These are phyloP conservation scores for Aspergillus tanneri DNA, from an alignment of 2,329 filamentous ascomycete species.

Conservation along the genomic window DNA sequence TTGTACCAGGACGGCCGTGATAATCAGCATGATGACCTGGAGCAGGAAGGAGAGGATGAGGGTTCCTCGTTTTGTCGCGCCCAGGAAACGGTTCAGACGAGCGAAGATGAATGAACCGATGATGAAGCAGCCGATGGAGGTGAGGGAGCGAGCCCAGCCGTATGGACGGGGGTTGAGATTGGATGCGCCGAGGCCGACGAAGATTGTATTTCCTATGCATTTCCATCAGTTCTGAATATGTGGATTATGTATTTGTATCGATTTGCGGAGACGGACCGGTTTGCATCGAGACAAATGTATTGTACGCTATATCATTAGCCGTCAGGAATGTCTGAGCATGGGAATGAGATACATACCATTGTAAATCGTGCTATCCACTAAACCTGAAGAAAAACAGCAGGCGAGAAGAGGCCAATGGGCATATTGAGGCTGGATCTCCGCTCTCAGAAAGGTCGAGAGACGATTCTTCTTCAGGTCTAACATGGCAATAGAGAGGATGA, in stretches of 20 bases:
- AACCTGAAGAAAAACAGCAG: constrained; percentile 30
- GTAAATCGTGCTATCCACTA: constrained; percentile 33
- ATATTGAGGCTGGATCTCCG: constrained; percentile 24
- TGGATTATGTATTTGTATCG: neutral
- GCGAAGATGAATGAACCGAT: constrained; percentile 45
- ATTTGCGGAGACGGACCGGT: neutral
- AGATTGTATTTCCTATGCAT: constrained; percentile 42
- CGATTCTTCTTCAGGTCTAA: constrained; percentile 1
- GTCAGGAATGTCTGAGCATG: neutral
- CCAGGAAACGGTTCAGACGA: constrained; percentile 30
- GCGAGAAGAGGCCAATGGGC: constrained; percentile 27
- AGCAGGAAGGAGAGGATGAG: constrained; percentile 31
- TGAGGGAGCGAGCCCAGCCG: constrained; percentile 47
- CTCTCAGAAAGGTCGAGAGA: constrained; percentile 17
- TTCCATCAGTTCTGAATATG: neutral
- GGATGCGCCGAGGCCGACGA: constrained; percentile 44
- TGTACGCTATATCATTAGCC: constrained; percentile 34
- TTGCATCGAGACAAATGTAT: constrained; percentile 38
- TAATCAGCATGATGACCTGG: constrained; percentile 28
- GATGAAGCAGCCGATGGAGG: constrained; percentile 45
- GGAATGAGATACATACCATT: constrained; percentile 20
- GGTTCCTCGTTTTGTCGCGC: constrained; percentile 23
- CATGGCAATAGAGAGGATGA: neutral
- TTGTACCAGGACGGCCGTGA: constrained; percentile 29
- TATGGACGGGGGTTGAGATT: constrained; percentile 42